These are phyloP conservation scores for Aspergillus pseudoterreus DNA, from an alignment of 2,329 filamentous ascomycete genomes.

Conservation along the genomic window DNA sequence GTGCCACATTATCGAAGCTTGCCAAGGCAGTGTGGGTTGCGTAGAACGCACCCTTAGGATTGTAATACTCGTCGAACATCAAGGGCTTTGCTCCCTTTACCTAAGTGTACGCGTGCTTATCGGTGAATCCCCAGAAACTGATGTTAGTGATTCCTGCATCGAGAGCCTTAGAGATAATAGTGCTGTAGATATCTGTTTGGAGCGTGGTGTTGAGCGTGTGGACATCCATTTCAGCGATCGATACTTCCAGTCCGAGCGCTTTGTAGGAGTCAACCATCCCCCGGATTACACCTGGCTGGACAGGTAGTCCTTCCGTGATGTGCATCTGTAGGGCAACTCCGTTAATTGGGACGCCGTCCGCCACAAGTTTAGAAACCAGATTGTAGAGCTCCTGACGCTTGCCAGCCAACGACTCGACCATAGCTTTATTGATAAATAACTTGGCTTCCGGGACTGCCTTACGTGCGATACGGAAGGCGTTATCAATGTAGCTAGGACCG, in stretches of 20 bases:
- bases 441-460: conserved; percentile 7
- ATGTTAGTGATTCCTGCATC: conserved; percentile 8
- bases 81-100: conserved; percentile 10
- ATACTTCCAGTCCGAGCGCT: conserved; percentile 2
- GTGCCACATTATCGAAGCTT: neutral
- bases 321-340: conserved; percentile 7
- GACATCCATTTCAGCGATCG: conserved; percentile 8
- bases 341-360: conserved; percentile 4
- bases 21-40: conserved; percentile 5
- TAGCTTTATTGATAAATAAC: conserved; percentile 10
- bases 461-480: conserved; percentile 9
- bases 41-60: conserved; percentile 6
- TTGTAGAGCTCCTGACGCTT: conserved; percentile 8
- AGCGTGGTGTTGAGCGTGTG: conserved; percentile 7
- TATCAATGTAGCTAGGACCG: conserved; percentile 6
- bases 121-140: conserved; percentile 12
- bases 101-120: conserved; percentile 15
- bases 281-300: neutral
- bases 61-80: conserved; percentile 14
- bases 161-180: conserved; percentile 5
- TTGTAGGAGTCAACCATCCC: conserved; percentile 6
- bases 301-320: neutral
- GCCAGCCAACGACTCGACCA: neutral
- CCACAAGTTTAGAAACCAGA: conserved; percentile 1
- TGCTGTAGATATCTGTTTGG: conserved; percentile 5